Evolutionary conservation across 78 protist species (phyloP), one percentile per base, ranked within the genome.

Genomic region (Dictyostelium brefeldianum): DNA sequence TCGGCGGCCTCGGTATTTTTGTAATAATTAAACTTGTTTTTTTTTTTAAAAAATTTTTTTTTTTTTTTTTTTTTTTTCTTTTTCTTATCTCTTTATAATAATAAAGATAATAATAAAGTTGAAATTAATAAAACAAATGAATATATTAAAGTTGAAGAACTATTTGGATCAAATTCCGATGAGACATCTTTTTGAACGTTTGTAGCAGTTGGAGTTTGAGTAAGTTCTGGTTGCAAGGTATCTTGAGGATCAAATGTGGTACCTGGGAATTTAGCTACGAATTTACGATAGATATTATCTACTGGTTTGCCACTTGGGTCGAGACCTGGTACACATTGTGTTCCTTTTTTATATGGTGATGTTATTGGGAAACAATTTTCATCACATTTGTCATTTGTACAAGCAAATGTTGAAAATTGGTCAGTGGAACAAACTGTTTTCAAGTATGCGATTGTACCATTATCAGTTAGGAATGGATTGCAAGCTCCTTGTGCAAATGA

Each of bases 311-410:
- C 69, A 8, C 11, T 14, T 1, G 25, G 7, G n/a, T 59, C 69
- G n/a, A 25, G 69, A 59, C 69, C 69, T 59, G 69, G 69, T 9
- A 59, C 69, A 22, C 69, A 59, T 59, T 59, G 69, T 0, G 69
- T 59, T 10, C 69, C 25, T 22, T 59, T 59, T 59, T 59, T 59
- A 14, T 59, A 59, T 22, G 25, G 31, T 22, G 8, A 22, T 59
- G 69, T 25, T 15, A 59, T 0, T 4, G 69, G 31, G 25, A 22
- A 59, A 59, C 69, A 59, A 36, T 36, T 36, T 36, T 3, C 43
- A 36, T 36, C 2, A 36, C 43, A 36, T 36, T 36, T 36, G 2
- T 36, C 43, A 36, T 36, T 36, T 36, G 1, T 2, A 36, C 43
- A 36, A 3, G 43, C 43, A 36, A 3, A 36, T 36, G 43, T 36